Evolutionary conservation across 257 asterid genomes (phyloP).

Genomic region (Solanum appendiculatum): DNA sequence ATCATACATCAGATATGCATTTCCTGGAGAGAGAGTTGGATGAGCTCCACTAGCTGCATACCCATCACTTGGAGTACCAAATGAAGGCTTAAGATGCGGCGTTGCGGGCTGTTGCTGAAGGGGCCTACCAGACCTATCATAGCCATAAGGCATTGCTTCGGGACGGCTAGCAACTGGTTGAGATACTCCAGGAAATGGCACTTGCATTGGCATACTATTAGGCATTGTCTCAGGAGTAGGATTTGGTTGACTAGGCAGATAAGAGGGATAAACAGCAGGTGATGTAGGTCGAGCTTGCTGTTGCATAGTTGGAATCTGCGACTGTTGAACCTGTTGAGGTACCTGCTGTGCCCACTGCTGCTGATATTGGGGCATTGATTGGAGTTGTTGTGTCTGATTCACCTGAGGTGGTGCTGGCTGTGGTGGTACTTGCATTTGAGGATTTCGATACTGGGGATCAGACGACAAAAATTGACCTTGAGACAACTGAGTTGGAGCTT

Average conservation of each 20-base stretch:
- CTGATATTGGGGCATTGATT: constrained; percentile 45
- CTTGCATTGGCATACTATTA: constrained; percentile 65
- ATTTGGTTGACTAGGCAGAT: constrained; percentile 46
- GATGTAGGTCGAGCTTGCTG: constrained; percentile 57
- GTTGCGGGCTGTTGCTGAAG: constrained; percentile 46
- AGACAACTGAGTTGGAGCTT: constrained; percentile 31
- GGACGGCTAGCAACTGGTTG: constrained; percentile 40
- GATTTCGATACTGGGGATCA: constrained; percentile 27
- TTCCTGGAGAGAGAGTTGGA: constrained; percentile 52
- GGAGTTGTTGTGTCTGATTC: constrained; percentile 47
- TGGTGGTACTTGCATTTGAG: constrained; percentile 55
- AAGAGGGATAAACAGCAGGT: constrained; percentile 50
- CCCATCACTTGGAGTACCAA: constrained; percentile 50
- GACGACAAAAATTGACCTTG: constrained; percentile 54
- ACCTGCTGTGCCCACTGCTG: constrained; percentile 73
- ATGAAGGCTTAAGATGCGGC: constrained; percentile 50
- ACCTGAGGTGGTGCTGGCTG: constrained; percentile 55
- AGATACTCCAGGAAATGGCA: constrained; percentile 37
- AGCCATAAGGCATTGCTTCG: constrained; percentile 52
- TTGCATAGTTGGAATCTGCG: constrained; percentile 36
- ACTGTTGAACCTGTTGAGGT: constrained; percentile 35
- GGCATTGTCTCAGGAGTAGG: constrained; percentile 60
- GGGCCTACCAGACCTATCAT: constrained; percentile 46
- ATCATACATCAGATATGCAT: constrained; percentile 54
- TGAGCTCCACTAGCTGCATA: constrained; percentile 54